Evolutionary conservation across 2,329 filamentous ascomycete species (phyloP), one percentile per base, ranked within the genome.

Genomic region (Boeremia lycopersici): DNA sequence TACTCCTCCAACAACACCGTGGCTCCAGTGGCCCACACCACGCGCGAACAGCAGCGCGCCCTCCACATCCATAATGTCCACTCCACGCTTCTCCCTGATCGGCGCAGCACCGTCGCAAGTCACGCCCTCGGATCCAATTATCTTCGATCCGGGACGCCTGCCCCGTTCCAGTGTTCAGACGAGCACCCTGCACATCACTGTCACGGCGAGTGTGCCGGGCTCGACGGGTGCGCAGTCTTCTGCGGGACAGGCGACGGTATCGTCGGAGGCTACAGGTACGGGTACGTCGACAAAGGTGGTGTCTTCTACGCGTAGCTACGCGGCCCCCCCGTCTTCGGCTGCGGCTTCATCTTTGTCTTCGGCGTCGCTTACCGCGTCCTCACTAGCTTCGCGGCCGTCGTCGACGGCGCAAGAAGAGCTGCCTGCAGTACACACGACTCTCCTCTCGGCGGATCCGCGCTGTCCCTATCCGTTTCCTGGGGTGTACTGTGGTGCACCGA

Each of bases 401-500:
- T 43, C 15, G 12, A 15, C 30, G 23, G 17, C 30, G 9, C 33
- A 26, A 5, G 33, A 33, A 11, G 13, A 23, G 25, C 11, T 5
- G 7, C 31, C 13, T 2, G 19, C 19, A 19, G 26, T 50, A 8
- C 30, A 38, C 11, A 52, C 42, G 2, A 56, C 48, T 5, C 41
- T 64, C 2, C 12, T 62, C 0, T 49, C 57, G 2, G 31, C 59
- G 2, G 65, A 66, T 30, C 19, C 57, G 6, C 61, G 63, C 15
- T 73, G 70, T 53, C 69, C 67, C n/a, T 73, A 70, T 40, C 69
- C 69, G 2, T 68, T 71, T 23, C 69, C 69, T 0, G 54, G 54
- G 0, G 52, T 67, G 8, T 47, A 65, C 17, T 72, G 69, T 26
- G 62, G 60, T 0, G 33, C 46, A 30, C 19, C 49, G 4, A 53